These are phyloP conservation scores for Serendipita sp. DNA, from an alignment of 768 basidiomycete species.

Conservation along the genomic window DNA sequence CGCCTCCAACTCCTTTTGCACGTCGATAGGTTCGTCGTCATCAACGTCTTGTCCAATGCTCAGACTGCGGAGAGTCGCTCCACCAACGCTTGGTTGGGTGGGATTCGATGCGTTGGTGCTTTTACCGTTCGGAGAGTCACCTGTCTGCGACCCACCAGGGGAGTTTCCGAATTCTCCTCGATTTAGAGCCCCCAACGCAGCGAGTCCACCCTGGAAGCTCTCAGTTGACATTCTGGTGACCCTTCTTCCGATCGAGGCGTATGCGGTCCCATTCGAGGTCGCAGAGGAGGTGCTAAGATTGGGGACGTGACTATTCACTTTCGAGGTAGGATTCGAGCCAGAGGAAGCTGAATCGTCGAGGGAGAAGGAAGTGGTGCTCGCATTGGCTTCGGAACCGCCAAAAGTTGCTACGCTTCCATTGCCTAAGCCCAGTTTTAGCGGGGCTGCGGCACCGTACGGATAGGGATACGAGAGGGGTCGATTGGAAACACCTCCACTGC, in stretches of 20 bases:
- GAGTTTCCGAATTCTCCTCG: background rate
- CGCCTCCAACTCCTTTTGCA: conserved; percentile 1
- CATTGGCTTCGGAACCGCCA: background rate
- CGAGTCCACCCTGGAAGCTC: background rate
- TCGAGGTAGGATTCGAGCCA: background rate
- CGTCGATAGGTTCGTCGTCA: background rate
- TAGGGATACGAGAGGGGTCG: background rate
- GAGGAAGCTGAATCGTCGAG: background rate
- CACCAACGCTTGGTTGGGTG: background rate
- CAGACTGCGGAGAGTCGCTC: background rate
- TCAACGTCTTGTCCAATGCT: background rate
- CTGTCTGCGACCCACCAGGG: background rate
- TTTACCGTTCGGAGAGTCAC: background rate
- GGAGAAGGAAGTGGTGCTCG: background rate
- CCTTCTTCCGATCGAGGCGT: background rate
- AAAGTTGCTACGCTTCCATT: conserved; percentile 4
- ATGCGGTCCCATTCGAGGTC: background rate
- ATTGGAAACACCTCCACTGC: background rate
- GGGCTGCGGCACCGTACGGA: background rate
- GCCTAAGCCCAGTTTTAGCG: background rate
- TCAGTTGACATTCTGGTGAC: background rate
- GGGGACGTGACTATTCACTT: background rate
- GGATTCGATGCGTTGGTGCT: background rate
- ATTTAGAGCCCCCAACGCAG: background rate
- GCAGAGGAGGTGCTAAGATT: background rate